A percentile compares a stretch with the other conserved stretches of the same genome.
These are phyloP conservation scores for Cercophora samala DNA, from an alignment of 495 filamentous ascomycete genomes.

Conservation along the genomic window DNA sequence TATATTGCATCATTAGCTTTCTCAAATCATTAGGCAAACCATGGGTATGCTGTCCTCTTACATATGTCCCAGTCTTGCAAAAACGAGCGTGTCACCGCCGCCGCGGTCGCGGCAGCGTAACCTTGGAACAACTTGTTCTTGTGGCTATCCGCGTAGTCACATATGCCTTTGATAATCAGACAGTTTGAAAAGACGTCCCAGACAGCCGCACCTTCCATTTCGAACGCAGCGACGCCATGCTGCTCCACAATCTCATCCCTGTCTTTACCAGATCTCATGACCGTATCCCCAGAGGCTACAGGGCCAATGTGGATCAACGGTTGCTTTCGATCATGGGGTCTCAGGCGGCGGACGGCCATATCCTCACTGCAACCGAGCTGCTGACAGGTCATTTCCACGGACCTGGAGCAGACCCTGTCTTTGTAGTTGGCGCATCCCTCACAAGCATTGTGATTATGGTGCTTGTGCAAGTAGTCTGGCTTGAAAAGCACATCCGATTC, in stretches of 20 bases:
- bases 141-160: conserved; percentile 45
- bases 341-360: too few species aligned
- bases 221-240: conserved; percentile 37
- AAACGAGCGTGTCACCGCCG: conserved; percentile 10
- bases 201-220: conserved; percentile 46
- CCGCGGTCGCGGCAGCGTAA: conserved; percentile 38
- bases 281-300: conserved; percentile 31
- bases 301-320: conserved; percentile 19
- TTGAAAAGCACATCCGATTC: not conserved
- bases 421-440: too few species aligned
- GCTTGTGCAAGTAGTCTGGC: conserved; percentile 3
- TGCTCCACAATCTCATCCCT: conserved; percentile 26
- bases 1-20: too few species aligned
- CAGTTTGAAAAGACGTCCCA: conserved; percentile 33
- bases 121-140: conserved; percentile 43
- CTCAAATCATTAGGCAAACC: too few species aligned
- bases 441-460: too few species aligned
- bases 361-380: too few species aligned
- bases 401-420: too few species aligned
- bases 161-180: conserved; percentile 43
- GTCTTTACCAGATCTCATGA: conserved; percentile 29
- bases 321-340: too few species aligned
- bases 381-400: too few species aligned
- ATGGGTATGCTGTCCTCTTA: too few species aligned
- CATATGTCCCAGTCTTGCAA: conserved; percentile 10